These are phyloP conservation scores for Apiospora arundinis DNA, from an alignment of 2,329 filamentous ascomycete genomes.

Conservation along the genomic window DNA sequence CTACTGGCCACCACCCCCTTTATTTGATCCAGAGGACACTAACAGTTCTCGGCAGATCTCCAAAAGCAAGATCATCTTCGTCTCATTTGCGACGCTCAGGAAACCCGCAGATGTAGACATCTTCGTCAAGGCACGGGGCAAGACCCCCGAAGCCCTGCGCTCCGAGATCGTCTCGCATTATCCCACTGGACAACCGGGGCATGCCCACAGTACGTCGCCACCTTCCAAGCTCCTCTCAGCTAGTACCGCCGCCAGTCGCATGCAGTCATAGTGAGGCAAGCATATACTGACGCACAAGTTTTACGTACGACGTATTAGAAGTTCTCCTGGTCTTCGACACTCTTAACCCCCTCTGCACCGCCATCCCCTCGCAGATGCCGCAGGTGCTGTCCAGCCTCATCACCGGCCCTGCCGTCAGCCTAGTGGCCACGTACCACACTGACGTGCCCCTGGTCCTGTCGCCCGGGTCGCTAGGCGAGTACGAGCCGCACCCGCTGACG, in stretches of 20 bases:
- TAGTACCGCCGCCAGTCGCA: neutral
- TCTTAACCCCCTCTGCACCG: slow-evolving; percentile 69
- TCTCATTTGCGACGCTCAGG: slow-evolving; percentile 78
- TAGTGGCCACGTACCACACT: slow-evolving; percentile 82
- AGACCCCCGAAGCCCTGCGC: slow-evolving; percentile 60
- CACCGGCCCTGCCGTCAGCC: slow-evolving; percentile 70
- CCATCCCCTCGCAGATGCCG: slow-evolving; percentile 63
- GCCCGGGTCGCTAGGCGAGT: slow-evolving; percentile 52
- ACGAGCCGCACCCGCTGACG: slow-evolving; percentile 73
- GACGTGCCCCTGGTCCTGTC: slow-evolving; percentile 70
- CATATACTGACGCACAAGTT: neutral
- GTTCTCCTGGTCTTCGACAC: slow-evolving; percentile 81
- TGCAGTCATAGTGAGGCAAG: neutral
- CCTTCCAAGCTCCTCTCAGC: no score
- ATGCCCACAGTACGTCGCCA: slow-evolving; percentile 50
- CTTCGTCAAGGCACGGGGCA: slow-evolving; percentile 70
- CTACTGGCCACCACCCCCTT: neutral
- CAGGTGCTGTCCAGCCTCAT: slow-evolving; percentile 73
- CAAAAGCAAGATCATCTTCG: slow-evolving; percentile 73
- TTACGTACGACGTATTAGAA: slow-evolving; percentile 51
- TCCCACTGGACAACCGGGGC: slow-evolving; percentile 45
- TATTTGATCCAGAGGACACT: neutral
- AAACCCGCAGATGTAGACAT: slow-evolving; percentile 69
- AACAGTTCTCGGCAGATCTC: slow-evolving; percentile 52
- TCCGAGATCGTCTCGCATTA: slow-evolving; percentile 65